Evolutionary conservation across 371 early-diverging fungal genomes (phyloP).

Genomic region (Mortierella sp.): DNA sequence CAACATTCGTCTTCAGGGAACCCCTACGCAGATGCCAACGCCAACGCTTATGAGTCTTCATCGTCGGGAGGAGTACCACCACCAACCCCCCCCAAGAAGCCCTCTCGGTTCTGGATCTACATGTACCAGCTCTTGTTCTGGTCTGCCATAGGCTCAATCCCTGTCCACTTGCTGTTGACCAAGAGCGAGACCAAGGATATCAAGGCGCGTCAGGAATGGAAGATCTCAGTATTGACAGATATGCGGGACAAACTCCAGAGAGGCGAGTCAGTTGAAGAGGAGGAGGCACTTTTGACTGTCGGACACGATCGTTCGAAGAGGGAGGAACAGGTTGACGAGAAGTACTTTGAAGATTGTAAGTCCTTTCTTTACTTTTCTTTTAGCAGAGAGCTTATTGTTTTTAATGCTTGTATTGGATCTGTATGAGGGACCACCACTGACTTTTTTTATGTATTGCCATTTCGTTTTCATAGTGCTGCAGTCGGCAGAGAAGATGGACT

Average conservation of each 20-base stretch:
- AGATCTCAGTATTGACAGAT: constrained; percentile 48
- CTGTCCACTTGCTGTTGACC: constrained; percentile 41
- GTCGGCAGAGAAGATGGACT: constrained; percentile 32
- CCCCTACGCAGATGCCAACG: not conserved
- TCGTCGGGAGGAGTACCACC: constrained; percentile 13
- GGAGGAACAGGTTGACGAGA: constrained; percentile 53
- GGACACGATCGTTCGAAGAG: constrained; percentile 41
- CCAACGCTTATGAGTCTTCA: not conserved
- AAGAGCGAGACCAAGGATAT: constrained; percentile 45
- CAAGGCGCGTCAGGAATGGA: constrained; percentile 49
- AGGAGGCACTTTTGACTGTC: constrained; percentile 44
- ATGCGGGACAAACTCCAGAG: constrained; percentile 52
- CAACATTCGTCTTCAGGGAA: not conserved
- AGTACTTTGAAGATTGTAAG: constrained; percentile 55
- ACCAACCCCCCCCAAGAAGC: constrained; percentile 16
- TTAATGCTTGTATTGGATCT: not conserved
- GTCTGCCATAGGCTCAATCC: constrained; percentile 45
- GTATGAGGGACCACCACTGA: not conserved
- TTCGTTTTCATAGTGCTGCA: constrained; percentile 15
- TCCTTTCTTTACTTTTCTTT: not conserved
- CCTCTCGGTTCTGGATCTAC: constrained; percentile 40
- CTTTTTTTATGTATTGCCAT: not conserved
- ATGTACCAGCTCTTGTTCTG: constrained; percentile 36
- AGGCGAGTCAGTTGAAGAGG: constrained; percentile 51
- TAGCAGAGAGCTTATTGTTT: not conserved